Evolutionary conservation across 441 rosid genomes (phyloP), one percentile per base, ranked within the genome.

Genomic region (Populus hybrid): DNA sequence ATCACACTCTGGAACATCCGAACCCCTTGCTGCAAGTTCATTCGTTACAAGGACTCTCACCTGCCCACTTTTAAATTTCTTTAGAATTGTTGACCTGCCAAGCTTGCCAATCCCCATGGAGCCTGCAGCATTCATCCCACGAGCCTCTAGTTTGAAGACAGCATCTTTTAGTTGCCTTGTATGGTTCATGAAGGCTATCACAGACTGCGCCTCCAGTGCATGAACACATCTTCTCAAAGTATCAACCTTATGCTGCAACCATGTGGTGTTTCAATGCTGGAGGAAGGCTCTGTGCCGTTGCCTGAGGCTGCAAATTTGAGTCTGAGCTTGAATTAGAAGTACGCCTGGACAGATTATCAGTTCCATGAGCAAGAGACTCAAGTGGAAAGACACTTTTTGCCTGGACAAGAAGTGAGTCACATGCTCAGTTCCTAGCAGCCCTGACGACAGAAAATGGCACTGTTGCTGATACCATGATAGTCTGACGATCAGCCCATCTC

Each of bases 1-100:
- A 78, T 93, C 99, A 74, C 99, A 93, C 81, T 95, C 97, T 0
- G 94, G 92, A 54, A 95, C 93, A 64, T 95, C 99, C 70, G 92
- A 86, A 42, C 99, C 99, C 84, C 99, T 86, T 54, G 98, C 99
- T 0, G 99, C 92, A 67, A 95, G 94, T 88, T 93, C 99, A 76
- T 95, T 93, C 0, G 98, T 93, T 75, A 93, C 91, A 1, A 95
- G 87, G 28, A 93, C 89, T 80, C 94, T 87, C 76, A 93, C 75
- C 73, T 93, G 91, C 30, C 98, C 97, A 77, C 82, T 87, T 90
- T 90, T 93, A 86, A 95, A 95, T 73, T 85, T 91, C 86, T 92
- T 93, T 69, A 93, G 80, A 72, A 90, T 84, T 38, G 92, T 92
- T 70, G 99, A 91, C 77, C 99, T 91, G 42, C 83, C 94, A 77